Evolutionary conservation across 2,329 filamentous ascomycete species (phyloP).

Genomic region (Hysterium pulicare): DNA sequence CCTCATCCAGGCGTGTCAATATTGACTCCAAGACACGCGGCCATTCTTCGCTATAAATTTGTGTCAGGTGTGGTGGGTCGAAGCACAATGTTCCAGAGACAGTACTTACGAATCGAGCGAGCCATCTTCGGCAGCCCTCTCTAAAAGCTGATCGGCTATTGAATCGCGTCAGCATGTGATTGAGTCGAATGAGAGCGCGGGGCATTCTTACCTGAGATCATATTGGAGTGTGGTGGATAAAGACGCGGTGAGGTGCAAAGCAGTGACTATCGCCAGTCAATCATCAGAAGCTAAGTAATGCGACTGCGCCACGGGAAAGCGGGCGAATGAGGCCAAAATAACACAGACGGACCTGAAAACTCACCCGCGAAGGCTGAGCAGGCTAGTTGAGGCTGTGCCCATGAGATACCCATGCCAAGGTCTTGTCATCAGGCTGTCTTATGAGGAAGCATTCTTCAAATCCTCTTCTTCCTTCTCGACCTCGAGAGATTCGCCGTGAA

Average conservation of each 20-base stretch:
- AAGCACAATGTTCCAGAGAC: constrained; percentile 6
- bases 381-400: too few species aligned
- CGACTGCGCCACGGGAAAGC: too few species aligned
- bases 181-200: neutral
- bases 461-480: too few species aligned
- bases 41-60: constrained; percentile 61
- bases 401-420: too few species aligned
- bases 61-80: constrained; percentile 23
- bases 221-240: neutral
- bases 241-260: neutral
- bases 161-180: constrained; percentile 16
- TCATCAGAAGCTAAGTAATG: too few species aligned
- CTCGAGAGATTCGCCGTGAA: too few species aligned
- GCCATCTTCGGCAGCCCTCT: constrained; percentile 56
- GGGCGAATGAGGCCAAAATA: too few species aligned
- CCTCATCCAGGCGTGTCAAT: constrained; percentile 65
- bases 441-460: too few species aligned
- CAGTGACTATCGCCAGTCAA: too few species aligned
- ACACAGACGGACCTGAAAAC: too few species aligned
- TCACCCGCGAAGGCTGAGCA: too few species aligned
- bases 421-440: too few species aligned
- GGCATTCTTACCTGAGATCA: constrained; percentile 4
- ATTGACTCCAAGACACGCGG: constrained; percentile 63
- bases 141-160: constrained; percentile 50
- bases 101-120: constrained; percentile 55